Evolutionary conservation across 345 rosid species (phyloP), one percentile per base, ranked within the genome.

Genomic region (Reutealis trisperma): DNA sequence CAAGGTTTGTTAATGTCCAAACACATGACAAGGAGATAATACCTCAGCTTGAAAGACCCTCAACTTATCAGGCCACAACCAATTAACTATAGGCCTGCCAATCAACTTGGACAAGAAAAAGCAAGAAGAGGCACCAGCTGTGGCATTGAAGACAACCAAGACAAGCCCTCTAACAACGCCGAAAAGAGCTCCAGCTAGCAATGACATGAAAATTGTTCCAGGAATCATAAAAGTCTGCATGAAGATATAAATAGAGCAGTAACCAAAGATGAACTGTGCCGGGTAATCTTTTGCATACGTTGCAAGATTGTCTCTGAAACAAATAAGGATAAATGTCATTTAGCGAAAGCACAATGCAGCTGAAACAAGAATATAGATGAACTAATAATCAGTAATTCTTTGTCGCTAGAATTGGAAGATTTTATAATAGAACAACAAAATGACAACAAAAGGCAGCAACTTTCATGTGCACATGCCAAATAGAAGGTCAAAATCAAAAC

Each of bases 191-290:
- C 99, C 99, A 42, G 99, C 99, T 16, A 96, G 93, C 79, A 93
- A 74, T 60, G 99, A 96, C 99, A 96, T 92, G 86, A 96, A 96
- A 87, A 96, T 92, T 24, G 99, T 96, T 82, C 99, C 99, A 14
- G 99, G 99, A 73, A 96, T 96, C 99, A 96, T 96, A 75, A 96
- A 96, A 24, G 99, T 96, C 87, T 96, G 99, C 99, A 93, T 96
- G 87, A 96, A 96, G 81, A 96, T 93, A 83, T 96, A 96, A 1
- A 94, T 96, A 5, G 99, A 88, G 84, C 97, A 93, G 84, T 96
- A 96, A 63, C 98, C 98, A 83, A 96, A 84, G 45, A 93, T 88
- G 80, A 96, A 96, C 70, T 88, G 94, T 41, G 89, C 85, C 13
- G 98, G 98, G 62, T 92, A 89, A 27, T 93, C 94, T 19, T 77